Percentiles rank a stretch among this genome's conserved stretches.
phyloP scores from a whole-genome alignment of 805 yeast genomes.

The Candida cerambycidarum region DNA sequence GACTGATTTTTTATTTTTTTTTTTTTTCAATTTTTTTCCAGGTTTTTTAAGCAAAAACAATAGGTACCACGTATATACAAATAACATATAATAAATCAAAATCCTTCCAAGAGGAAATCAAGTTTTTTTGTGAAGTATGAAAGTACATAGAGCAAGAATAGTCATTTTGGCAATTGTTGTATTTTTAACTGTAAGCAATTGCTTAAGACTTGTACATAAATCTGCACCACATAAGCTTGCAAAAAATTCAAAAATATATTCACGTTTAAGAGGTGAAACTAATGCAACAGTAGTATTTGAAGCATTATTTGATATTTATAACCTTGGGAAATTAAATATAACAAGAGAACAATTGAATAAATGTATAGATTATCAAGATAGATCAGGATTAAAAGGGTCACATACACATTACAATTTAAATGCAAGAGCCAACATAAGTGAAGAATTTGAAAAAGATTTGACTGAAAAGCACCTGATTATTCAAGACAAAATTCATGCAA shows the following conservation, averaged over 20 bases:
- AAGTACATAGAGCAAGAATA: background rate
- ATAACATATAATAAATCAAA: too few species aligned
- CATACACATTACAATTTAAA: constrained; percentile 1
- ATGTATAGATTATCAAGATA: background rate
- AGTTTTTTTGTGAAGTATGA: background rate
- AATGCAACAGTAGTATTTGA: background rate
- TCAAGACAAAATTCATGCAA: background rate
- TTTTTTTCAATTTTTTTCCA: too few species aligned
- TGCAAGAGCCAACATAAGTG: constrained; percentile 1
- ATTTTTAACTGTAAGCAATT: background rate
- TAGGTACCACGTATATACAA: too few species aligned
- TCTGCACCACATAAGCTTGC: background rate
- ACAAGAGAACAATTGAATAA: background rate
- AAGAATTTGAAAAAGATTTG: background rate
- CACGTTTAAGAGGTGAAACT: background rate
- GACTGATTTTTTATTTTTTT: too few species aligned
- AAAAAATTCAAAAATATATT: background rate
- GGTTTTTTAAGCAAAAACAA: too few species aligned
- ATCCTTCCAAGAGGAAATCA: too few species aligned
- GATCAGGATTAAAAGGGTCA: background rate
- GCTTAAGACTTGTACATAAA: background rate
- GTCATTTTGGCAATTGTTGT: background rate
- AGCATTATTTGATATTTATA: constrained; percentile 2
- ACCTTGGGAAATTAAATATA: background rate
- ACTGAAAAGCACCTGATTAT: constrained; percentile 1